Evolutionary conservation across 1,284 basidiomycete genomes (phyloP).

Genomic region (Termitomyces sp.): DNA sequence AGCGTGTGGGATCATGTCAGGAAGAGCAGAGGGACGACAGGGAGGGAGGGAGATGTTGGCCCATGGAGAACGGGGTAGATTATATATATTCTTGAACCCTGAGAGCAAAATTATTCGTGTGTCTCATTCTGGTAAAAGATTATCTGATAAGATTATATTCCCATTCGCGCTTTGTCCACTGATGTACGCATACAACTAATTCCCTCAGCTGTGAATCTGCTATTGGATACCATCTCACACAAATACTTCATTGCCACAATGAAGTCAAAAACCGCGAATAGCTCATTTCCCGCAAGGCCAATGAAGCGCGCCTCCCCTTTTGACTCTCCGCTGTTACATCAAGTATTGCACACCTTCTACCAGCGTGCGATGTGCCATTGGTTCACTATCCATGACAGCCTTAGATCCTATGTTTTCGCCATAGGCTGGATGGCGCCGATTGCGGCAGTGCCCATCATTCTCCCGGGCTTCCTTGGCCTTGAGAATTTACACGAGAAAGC

Average conservation of each 20-base stretch:
- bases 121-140: slow-evolving; percentile 9
- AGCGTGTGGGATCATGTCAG: slow-evolving; percentile 27
- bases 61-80: slow-evolving; percentile 15
- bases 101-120: slow-evolving; percentile 17
- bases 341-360: slow-evolving; percentile 8
- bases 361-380: slow-evolving; percentile 21
- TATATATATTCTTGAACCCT: slow-evolving; percentile 13
- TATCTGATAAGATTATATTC: slow-evolving; percentile 33
- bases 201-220: slow-evolving; percentile 16
- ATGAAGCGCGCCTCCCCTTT: slow-evolving; percentile 3
- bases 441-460: neutral
- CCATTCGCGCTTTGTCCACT: slow-evolving; percentile 4
- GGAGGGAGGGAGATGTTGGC: slow-evolving; percentile 10
- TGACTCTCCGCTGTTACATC: slow-evolving; percentile 1
- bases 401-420: neutral
- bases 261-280: slow-evolving; percentile 20
- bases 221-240: slow-evolving; percentile 16
- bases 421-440: neutral
- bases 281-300: slow-evolving; percentile 28
- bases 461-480: neutral
- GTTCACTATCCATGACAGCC: slow-evolving; percentile 6
- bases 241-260: neutral
- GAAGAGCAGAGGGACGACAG: slow-evolving; percentile 12
- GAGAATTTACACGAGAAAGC: neutral
- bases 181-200: slow-evolving; percentile 1